Evolutionary conservation across 805 yeast genomes (phyloP).

Genomic region (Sugiyamaella floridensis): DNA sequence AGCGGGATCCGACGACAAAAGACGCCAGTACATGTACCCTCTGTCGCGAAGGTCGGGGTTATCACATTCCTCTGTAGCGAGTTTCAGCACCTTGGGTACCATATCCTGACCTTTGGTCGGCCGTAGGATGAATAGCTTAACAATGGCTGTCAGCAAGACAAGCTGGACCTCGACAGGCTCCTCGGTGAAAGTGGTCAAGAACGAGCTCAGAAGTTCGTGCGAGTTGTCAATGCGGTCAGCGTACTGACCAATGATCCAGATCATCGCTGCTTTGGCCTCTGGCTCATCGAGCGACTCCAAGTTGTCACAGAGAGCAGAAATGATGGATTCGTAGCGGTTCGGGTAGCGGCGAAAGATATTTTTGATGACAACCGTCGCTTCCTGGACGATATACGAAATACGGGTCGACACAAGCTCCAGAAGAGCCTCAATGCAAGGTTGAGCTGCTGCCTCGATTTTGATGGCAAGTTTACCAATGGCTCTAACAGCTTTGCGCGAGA

Average conservation of each 20-base stretch:
- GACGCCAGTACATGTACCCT: slow-evolving; percentile 80
- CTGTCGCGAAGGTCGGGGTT: slow-evolving; percentile 85
- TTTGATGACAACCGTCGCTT: slow-evolving; percentile 65
- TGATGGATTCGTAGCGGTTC: slow-evolving; percentile 41
- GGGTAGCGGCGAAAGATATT: slow-evolving; percentile 76
- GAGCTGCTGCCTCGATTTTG: slow-evolving; percentile 56
- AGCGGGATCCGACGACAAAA: slow-evolving; percentile 48
- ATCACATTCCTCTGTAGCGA: slow-evolving; percentile 65
- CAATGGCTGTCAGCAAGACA: slow-evolving; percentile 63
- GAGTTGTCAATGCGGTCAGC: slow-evolving; percentile 43
- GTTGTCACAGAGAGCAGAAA: slow-evolving; percentile 37
- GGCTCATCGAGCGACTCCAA: slow-evolving; percentile 59
- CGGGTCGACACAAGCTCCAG: slow-evolving; percentile 55
- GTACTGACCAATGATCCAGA: slow-evolving; percentile 81
- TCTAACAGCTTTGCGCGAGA: slow-evolving; percentile 80
- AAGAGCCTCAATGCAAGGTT: slow-evolving; percentile 56
- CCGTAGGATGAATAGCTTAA: slow-evolving; percentile 55
- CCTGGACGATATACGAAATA: slow-evolving; percentile 71
- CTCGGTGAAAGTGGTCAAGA: slow-evolving; percentile 44
- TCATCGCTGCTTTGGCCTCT: slow-evolving; percentile 68
- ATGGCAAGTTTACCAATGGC: slow-evolving; percentile 88
- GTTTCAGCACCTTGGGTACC: slow-evolving; percentile 52
- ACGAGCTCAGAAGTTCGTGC: slow-evolving; percentile 36
- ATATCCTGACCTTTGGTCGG: slow-evolving; percentile 51
- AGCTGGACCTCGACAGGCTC: slow-evolving; percentile 72